Conservation (phyloP, 345 rosid species). For the Eutrema heterophyllum region DNA sequence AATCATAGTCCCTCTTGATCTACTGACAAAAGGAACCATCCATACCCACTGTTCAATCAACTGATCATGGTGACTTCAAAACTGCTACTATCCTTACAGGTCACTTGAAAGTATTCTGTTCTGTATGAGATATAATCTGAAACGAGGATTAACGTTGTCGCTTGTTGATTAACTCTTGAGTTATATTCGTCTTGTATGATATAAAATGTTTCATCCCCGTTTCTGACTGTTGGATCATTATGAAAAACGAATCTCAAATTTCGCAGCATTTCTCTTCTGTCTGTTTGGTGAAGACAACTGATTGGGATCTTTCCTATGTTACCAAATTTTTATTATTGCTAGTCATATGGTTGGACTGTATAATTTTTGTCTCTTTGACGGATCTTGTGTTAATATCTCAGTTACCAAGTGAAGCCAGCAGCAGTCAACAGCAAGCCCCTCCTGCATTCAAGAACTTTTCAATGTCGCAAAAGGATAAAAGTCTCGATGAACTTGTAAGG, state of each 20-base stretch:
- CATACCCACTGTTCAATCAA: background rate
- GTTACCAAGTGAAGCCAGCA: slow-evolving; percentile 37
- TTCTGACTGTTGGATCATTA: background rate
- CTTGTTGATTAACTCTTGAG: background rate
- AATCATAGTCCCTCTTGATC: slow-evolving; percentile 14
- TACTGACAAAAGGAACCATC: background rate
- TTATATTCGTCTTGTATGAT: background rate
- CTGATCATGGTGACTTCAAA: background rate
- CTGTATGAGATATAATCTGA: background rate
- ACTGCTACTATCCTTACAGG: background rate
- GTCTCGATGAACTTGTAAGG: slow-evolving; percentile 57
- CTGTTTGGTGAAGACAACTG: no score
- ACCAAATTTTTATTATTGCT: background rate
- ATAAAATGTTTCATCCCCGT: background rate
- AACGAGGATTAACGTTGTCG: background rate
- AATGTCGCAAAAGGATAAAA: slow-evolving; percentile 76
- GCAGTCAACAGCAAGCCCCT: slow-evolving; percentile 49
- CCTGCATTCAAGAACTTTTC: slow-evolving; percentile 77
- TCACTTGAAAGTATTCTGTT: background rate
- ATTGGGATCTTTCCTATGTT: background rate
- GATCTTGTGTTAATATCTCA: slow-evolving; percentile 22
- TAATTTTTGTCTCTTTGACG: background rate
- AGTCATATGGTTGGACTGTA: background rate
- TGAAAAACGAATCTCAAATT: background rate
- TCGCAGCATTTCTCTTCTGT: no score